Percentiles rank a stretch among this genome's conserved stretches.
Evolutionary conservation across 1,284 basidiomycete species (phyloP).

Genomic region (Marasmius tenuissimus): DNA sequence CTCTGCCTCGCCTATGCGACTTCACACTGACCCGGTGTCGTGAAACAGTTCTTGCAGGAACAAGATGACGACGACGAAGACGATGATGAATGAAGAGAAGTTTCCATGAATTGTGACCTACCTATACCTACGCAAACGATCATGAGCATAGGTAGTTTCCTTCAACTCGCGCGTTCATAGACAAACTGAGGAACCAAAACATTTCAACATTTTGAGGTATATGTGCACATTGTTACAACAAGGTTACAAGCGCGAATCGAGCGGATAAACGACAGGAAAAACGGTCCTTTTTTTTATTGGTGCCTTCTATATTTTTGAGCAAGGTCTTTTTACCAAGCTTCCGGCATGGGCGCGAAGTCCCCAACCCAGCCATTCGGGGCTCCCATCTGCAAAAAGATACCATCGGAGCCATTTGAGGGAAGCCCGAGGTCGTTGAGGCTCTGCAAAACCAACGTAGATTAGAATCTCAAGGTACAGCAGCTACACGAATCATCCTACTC

Average conservation of each 20-base stretch:
- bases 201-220: too few species aligned
- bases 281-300: background rate
- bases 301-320: background rate
- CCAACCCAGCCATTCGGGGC: slow-evolving; percentile 71
- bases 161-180: too few species aligned
- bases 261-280: background rate
- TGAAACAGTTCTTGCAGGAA: slow-evolving; percentile 71
- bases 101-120: background rate
- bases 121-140: background rate
- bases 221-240: too few species aligned
- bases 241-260: background rate
- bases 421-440: slow-evolving; percentile 84
- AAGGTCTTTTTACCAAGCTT: slow-evolving; percentile 41
- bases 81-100: slow-evolving; percentile 6
- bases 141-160: background rate
- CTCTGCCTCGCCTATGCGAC: background rate
- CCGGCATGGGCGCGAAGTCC: slow-evolving; percentile 73
- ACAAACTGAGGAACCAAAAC: too few species aligned
- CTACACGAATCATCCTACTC: slow-evolving; percentile 11
- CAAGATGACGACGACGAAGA: slow-evolving; percentile 76
- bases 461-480: background rate
- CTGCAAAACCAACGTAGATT: slow-evolving; percentile 37
- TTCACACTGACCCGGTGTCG: slow-evolving; percentile 10
- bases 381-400: slow-evolving; percentile 79
- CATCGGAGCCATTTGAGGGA: slow-evolving; percentile 87